Base-by-base conservation (phyloP, 116 monocot species). In the Zostera marina region DNA sequence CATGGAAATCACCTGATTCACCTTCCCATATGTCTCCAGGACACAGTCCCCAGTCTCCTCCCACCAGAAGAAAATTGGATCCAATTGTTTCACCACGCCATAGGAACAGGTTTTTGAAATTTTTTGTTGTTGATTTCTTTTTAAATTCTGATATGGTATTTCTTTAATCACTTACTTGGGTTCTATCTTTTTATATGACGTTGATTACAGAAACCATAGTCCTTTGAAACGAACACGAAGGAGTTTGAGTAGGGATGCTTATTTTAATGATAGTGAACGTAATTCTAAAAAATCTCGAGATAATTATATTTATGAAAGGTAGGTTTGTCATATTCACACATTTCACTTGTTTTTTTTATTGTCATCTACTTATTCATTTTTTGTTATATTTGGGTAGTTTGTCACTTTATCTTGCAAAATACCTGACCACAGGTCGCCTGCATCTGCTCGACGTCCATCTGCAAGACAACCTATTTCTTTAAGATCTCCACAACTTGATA, bases 1-100 rank as follows among this genome's bases (percentile, higher is more conserved):
- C 58, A 51, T 76, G 70, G 54, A 72, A 70, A 66, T 82, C 79
- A 41, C 75, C 85, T 68, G 70, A 70, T 64, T 82, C 79, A 41
- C 75, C 85, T 68, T 65, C 23, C 13, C 42, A 57, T 41, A 66
- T 60, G 55, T 72, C 82, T 68, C 72, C 64, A 9, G 72, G 52
- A 47, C 41, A 53, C 11, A 62, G 17, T 3, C n/a, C 47, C 14
- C 13, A 25, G 23, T 47, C 44, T 47, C 47, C 44, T 47, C 47
- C 47, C 16, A 7, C 15, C 7, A 22, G 25, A 47, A 25, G 61
- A 17, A 44, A 59, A 59, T 43, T 45, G 17, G 64, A 68, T 57
- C 60, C 55, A 55, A 47, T 48, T 48, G 9, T 11, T 24, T 77
- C 75, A 53, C 67, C 59, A 42, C 69, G 32, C 22, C 73, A 42